Percentiles rank a stretch among this genome's conserved stretches.
These are phyloP conservation scores for Cystobasidium tubakii DNA, from an alignment of 768 basidiomycete species.

Conservation along the genomic window DNA sequence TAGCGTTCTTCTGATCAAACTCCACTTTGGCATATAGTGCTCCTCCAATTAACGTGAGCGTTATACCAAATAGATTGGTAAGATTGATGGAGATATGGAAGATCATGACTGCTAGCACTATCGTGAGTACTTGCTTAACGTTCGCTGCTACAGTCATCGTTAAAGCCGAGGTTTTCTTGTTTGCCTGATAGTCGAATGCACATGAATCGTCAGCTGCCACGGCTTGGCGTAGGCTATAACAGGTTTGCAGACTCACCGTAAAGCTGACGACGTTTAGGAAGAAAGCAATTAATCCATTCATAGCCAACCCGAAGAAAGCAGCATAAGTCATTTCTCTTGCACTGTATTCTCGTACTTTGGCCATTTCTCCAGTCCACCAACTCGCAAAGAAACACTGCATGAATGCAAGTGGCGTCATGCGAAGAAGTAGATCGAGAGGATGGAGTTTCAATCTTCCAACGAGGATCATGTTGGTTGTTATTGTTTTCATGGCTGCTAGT, in stretches of 20 bases:
- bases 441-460: conserved; percentile 55
- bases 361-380: conserved; percentile 71
- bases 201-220: too few relatives aligned
- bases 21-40: conserved; percentile 39
- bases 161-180: conserved; percentile 78
- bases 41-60: conserved; percentile 68
- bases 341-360: conserved; percentile 56
- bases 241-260: too few relatives aligned
- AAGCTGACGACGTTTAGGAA: conserved; percentile 89
- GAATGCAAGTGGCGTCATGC: conserved; percentile 88
- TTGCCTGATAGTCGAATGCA: conserved; percentile 60
- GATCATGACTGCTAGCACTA: conserved; percentile 57
- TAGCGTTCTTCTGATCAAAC: conserved; percentile 34
- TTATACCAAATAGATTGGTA: conserved; percentile 74
- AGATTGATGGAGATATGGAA: conserved; percentile 76
- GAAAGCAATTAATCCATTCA: conserved; percentile 85
- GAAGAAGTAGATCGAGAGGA: conserved; percentile 77
- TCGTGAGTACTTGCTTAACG: conserved; percentile 46
- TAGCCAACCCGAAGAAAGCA: conserved; percentile 57
- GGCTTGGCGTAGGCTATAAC: too few relatives aligned
- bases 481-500: conserved; percentile 87
- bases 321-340: conserved; percentile 53
- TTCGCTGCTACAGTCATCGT: conserved; percentile 75
- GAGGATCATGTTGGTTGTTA: conserved; percentile 69
- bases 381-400: conserved; percentile 76